Conservation (phyloP, 345 rosid species). For the Citrus inodora region DNA sequence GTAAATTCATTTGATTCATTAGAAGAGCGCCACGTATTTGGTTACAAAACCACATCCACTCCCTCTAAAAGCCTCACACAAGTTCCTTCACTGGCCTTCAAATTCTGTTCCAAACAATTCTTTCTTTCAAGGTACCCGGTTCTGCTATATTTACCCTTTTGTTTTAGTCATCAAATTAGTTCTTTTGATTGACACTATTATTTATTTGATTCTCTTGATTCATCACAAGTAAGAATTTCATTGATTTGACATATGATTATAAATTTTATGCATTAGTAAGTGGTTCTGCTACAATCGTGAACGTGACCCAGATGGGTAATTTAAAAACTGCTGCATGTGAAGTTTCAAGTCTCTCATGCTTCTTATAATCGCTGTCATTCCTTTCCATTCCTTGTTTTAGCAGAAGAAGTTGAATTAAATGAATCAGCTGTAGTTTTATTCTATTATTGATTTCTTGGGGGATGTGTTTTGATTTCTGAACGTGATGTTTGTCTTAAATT, state of each 20-base stretch:
- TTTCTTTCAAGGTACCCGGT: slow-evolving; percentile 13
- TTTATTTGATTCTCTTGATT: background rate
- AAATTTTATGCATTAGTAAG: background rate
- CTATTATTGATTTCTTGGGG: background rate
- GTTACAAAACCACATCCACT: slow-evolving; percentile 53
- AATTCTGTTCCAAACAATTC: background rate
- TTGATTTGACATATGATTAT: background rate
- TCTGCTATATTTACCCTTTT: background rate
- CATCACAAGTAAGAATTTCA: background rate
- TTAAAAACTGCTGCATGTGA: background rate
- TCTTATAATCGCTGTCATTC: background rate
- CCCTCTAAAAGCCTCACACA: slow-evolving; percentile 15
- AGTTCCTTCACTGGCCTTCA: background rate
- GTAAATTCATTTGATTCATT: slow-evolving; percentile 29
- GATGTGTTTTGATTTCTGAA: background rate
- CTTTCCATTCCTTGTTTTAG: background rate
- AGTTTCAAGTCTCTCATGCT: background rate
- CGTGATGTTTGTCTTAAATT: background rate
- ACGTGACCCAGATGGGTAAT: background rate
- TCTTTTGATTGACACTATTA: background rate
- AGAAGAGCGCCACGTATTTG: slow-evolving; percentile 46
- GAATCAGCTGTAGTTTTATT: background rate
- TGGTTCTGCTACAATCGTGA: background rate
- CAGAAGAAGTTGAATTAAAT: background rate
- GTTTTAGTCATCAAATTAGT: background rate